Conservation (phyloP, 441 rosid genomes). For the Gossypium davidsonii region DNA sequence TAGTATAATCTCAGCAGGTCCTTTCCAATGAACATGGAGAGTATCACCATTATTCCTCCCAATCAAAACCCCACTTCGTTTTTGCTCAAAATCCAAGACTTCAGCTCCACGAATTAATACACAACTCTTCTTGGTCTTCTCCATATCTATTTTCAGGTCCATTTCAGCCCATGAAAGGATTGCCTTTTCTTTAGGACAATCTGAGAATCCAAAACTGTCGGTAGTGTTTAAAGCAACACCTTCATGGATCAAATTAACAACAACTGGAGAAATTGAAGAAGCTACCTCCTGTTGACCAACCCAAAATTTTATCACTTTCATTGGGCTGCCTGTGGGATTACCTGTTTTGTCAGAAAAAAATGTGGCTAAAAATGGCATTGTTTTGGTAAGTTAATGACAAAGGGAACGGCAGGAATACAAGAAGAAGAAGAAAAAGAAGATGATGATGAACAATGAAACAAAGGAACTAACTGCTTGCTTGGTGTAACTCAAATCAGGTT, state of each 20-base stretch:
- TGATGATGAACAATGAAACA: neutral
- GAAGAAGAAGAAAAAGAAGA: neutral
- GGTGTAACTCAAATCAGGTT: too few relatives aligned
- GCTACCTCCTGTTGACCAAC: slow-evolving; percentile 25
- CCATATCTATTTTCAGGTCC: slow-evolving; percentile 49
- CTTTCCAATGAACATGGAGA: slow-evolving; percentile 44
- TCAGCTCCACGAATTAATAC: slow-evolving; percentile 38
- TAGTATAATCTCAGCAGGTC: slow-evolving; percentile 51
- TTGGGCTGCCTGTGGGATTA: slow-evolving; percentile 8
- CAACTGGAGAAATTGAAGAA: slow-evolving; percentile 17
- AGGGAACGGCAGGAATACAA: slow-evolving; percentile 23
- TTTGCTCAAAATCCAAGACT: slow-evolving; percentile 42
- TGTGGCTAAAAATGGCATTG: slow-evolving; percentile 16
- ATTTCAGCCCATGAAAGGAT: slow-evolving; percentile 41
- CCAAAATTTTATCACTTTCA: slow-evolving; percentile 42
- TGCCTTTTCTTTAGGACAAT: slow-evolving; percentile 25
- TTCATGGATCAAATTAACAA: slow-evolving; percentile 36
- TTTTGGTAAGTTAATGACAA: too few relatives aligned
- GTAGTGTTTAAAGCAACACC: slow-evolving; percentile 59
- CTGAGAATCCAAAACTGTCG: slow-evolving; percentile 17
- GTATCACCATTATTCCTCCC: slow-evolving; percentile 18
- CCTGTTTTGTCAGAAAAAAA: slow-evolving; percentile 51
- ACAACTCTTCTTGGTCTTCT: slow-evolving; percentile 24
- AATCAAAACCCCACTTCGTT: slow-evolving; percentile 38
- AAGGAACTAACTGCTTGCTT: neutral